Evolutionary conservation across 2,329 filamentous ascomycete species (phyloP).

Genomic region (Colletotrichum filicis): DNA sequence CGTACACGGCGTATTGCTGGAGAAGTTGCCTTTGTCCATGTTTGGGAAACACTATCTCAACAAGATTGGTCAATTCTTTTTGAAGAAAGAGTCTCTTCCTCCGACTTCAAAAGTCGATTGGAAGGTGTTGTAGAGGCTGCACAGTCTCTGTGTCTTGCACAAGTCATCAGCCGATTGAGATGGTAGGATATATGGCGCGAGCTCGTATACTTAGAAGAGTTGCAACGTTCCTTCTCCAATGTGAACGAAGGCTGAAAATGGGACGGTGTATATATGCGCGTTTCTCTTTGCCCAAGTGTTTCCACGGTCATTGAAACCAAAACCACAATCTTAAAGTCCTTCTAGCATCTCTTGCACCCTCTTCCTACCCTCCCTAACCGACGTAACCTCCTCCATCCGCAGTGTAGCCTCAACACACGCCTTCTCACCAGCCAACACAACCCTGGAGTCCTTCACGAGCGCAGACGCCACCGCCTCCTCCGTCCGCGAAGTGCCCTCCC

Average conservation of each 20-base stretch:
- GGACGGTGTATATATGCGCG: too few relatives aligned
- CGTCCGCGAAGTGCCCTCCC: not conserved
- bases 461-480: not conserved
- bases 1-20: not conserved
- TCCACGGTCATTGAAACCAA: not conserved
- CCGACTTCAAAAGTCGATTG: not conserved
- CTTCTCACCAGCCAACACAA: not conserved
- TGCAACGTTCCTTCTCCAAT: too few relatives aligned
- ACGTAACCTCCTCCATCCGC: not conserved
- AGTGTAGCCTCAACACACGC: not conserved
- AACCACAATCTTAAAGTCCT: not conserved
- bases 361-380: not conserved
- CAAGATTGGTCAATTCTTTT: not conserved
- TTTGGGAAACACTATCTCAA: not conserved
- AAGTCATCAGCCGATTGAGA: not conserved
- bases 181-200: not conserved
- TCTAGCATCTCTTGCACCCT: not conserved
- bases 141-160: not conserved
- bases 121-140: not conserved
- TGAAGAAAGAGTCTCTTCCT: not conserved
- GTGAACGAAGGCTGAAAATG: too few relatives aligned
- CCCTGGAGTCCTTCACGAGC: not conserved
- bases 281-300: too few relatives aligned
- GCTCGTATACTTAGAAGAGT: not conserved
- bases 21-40: not conserved